Percentiles rank a stretch among this genome's conserved stretches.
phyloP scores from a whole-genome alignment of 257 asterid species.

The Rubia yunnanensis region DNA sequence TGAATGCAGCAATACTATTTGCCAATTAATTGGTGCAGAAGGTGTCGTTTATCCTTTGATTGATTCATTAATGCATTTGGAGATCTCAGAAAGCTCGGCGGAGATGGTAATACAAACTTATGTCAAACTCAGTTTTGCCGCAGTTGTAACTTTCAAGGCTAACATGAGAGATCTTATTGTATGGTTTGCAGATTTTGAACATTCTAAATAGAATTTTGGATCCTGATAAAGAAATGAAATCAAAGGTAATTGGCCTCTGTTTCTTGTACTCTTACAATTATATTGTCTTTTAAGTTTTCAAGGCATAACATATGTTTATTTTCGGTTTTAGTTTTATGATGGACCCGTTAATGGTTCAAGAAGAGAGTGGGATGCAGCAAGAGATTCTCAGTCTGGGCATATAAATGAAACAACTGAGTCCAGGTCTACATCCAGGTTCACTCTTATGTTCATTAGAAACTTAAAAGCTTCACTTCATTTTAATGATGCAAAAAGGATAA shows the following conservation, averaged over 20 bases:
- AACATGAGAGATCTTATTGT: slow-evolving; percentile 7
- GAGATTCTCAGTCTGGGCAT: slow-evolving; percentile 20
- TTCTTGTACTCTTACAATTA: slow-evolving; percentile 10
- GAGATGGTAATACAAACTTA: slow-evolving; percentile 40
- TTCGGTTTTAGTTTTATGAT: slow-evolving; percentile 39
- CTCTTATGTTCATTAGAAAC: slow-evolving; percentile 14
- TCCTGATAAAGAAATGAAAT: slow-evolving; percentile 65
- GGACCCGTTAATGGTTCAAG: slow-evolving; percentile 38
- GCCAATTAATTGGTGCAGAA: slow-evolving; percentile 65
- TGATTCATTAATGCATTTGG: slow-evolving; percentile 45
- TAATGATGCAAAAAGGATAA: not conserved
- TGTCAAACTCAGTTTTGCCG: not conserved
- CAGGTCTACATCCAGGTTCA: slow-evolving; percentile 38
- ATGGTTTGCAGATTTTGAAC: slow-evolving; percentile 52
- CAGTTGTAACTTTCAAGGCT: slow-evolving; percentile 15
- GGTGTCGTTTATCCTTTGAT: slow-evolving; percentile 54
- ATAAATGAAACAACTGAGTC: slow-evolving; percentile 23
- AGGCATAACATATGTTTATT: slow-evolving; percentile 7
- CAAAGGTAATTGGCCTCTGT: slow-evolving; percentile 36
- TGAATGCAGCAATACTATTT: slow-evolving; percentile 53
- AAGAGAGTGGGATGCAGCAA: slow-evolving; percentile 21
- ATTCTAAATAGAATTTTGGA: slow-evolving; percentile 74
- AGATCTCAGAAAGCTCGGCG: slow-evolving; percentile 28
- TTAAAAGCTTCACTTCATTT: not conserved
- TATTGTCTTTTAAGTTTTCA: slow-evolving; percentile 9